Evolutionary conservation across 495 filamentous ascomycete genomes (phyloP).

Genomic region (Aspergillus biplanus): DNA sequence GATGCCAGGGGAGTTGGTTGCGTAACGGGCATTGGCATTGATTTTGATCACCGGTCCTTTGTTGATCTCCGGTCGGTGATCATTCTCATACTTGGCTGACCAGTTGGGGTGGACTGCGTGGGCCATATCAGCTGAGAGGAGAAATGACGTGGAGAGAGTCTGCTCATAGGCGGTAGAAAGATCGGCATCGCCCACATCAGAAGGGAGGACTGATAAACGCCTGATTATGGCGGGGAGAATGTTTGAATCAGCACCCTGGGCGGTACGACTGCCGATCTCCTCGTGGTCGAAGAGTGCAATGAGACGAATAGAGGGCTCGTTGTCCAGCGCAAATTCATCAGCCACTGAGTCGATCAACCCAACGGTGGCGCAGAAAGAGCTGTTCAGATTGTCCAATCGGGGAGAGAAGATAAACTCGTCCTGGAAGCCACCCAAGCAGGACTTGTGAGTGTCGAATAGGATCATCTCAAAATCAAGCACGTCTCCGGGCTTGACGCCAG

Average conservation of each 20-base stretch:
- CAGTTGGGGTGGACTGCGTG: constrained; percentile 96
- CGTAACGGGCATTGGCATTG: constrained; percentile 96
- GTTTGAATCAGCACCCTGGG: constrained; percentile 93
- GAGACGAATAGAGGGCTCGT: constrained; percentile 81
- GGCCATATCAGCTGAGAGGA: constrained; percentile 97
- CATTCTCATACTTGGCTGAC: constrained; percentile 82
- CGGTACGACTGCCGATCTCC: constrained; percentile 88
- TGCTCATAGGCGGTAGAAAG: constrained; percentile 86
- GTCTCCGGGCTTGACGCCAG: constrained; percentile 66
- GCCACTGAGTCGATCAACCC: constrained; percentile 81
- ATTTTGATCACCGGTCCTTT: constrained; percentile 95
- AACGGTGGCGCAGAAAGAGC: constrained; percentile 86
- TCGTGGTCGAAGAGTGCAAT: constrained; percentile 97
- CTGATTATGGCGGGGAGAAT: constrained; percentile 86
- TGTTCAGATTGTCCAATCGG: constrained; percentile 90
- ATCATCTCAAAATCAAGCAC: constrained; percentile 94
- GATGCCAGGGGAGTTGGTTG: constrained; percentile 94
- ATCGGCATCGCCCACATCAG: constrained; percentile 52
- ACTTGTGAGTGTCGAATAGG: constrained; percentile 91
- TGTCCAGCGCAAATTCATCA: constrained; percentile 61
- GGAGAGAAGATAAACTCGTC: constrained; percentile 94
- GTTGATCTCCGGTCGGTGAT: constrained; percentile 94
- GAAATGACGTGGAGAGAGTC: constrained; percentile 87
- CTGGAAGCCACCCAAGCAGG: constrained; percentile 84
- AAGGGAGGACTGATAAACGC: constrained; percentile 79